phyloP scores from a whole-genome alignment of 108 stramenopile species.

The Parietichytrium sp. region DNA sequence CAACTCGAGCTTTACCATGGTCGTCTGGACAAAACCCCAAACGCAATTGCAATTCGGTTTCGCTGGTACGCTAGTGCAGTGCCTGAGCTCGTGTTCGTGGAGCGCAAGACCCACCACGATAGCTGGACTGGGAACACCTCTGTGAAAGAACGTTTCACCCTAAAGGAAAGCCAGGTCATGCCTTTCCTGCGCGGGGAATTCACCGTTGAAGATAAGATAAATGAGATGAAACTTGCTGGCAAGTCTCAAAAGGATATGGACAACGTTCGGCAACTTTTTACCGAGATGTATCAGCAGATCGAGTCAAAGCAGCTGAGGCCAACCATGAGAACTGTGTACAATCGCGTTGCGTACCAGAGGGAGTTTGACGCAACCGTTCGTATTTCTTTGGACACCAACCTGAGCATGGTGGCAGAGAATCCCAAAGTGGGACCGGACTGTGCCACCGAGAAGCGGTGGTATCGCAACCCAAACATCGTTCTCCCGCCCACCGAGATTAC shows the following conservation, averaged over 20 bases:
- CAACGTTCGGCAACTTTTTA: constrained; percentile 58
- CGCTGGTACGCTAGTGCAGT: constrained; percentile 81
- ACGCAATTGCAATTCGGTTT: constrained; percentile 86
- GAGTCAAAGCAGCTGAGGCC: constrained; percentile 87
- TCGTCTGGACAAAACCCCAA: constrained; percentile 87
- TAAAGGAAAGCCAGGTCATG: constrained; percentile 5
- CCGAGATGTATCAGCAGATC: constrained; percentile 81
- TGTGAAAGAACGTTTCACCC: constrained; percentile 92
- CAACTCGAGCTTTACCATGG: constrained; percentile 83
- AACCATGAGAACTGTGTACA: constrained; percentile 91
- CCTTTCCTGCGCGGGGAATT: constrained; percentile 74
- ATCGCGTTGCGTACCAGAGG: constrained; percentile 95
- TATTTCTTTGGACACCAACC: constrained; percentile 88
- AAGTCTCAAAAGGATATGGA: constrained; percentile 71
- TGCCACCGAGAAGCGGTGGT: constrained; percentile 76
- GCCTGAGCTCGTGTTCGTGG: constrained; percentile 84
- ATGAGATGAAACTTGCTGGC: constrained; percentile 74
- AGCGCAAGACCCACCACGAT: constrained; percentile 96
- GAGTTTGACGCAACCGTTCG: constrained; percentile 92
- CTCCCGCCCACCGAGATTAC: constrained; percentile 79
- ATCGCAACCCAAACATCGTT: constrained; percentile 72
- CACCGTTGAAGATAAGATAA: constrained; percentile 75
- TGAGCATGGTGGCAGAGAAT: constrained; percentile 93
- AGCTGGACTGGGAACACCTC: constrained; percentile 93
- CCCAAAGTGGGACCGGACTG: constrained; percentile 76